Conservation (phyloP, 441 rosid genomes). For the Aquilaria agallochum region DNA sequence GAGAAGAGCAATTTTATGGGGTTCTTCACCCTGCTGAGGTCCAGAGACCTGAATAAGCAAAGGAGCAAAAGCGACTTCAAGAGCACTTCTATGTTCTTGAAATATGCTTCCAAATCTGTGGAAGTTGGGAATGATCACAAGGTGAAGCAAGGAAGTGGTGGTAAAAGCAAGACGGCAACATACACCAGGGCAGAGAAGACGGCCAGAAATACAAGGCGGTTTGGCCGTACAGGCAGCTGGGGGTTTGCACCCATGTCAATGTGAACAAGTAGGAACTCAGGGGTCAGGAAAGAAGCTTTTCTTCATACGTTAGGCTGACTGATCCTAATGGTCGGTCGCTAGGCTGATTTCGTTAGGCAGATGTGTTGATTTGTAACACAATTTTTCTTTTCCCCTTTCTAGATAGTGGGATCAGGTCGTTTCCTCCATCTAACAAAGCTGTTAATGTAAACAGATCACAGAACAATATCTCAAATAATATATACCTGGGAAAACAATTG, state of each 20-base stretch:
- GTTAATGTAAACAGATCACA: too few species aligned
- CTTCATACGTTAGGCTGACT: too few species aligned
- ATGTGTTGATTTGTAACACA: too few species aligned
- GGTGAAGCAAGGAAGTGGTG: conserved; percentile 23
- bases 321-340: too few species aligned
- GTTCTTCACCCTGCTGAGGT: conserved; percentile 73
- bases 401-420: too few species aligned
- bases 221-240: conserved; percentile 69
- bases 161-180: conserved; percentile 40
- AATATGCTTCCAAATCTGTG: conserved; percentile 11
- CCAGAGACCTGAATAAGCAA: conserved; percentile 40
- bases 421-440: too few species aligned
- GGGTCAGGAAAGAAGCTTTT: too few species aligned
- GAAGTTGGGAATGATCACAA: not conserved
- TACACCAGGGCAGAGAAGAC: conserved; percentile 40
- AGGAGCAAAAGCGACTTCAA: conserved; percentile 82
- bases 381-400: too few species aligned
- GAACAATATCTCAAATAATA: too few species aligned
- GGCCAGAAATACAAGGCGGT: conserved; percentile 58
- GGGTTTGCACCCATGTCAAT: conserved; percentile 64
- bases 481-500: too few species aligned
- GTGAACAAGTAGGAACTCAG: conserved; percentile 6
- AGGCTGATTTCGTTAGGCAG: too few species aligned
- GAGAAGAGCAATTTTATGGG: conserved; percentile 92
- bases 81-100: conserved; percentile 64